Evolutionary conservation across 1,284 basidiomycete genomes (phyloP).

Genomic region (Ganoderma sinense): DNA sequence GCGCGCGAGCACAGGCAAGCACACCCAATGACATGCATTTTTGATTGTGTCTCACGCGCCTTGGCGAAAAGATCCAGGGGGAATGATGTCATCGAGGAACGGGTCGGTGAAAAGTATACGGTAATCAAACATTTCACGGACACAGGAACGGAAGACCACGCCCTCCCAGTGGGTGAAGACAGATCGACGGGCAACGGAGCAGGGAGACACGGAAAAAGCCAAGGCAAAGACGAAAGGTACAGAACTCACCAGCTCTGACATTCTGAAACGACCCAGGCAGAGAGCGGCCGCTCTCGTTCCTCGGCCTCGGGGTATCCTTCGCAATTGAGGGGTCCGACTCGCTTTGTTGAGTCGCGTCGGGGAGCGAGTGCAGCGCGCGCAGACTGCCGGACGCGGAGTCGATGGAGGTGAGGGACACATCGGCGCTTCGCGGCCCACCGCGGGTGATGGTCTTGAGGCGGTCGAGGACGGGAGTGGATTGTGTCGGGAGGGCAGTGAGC

Average conservation of each 20-base stretch:
- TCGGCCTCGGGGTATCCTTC: constrained; percentile 43
- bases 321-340: constrained; percentile 42
- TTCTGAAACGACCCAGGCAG: constrained; percentile 41
- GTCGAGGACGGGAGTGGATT: constrained; percentile 39
- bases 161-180: not conserved
- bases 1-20: not conserved
- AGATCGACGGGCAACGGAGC: not conserved
- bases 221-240: not conserved
- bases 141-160: not conserved
- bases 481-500: constrained; percentile 46
- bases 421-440: constrained; percentile 36
- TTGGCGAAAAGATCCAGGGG: not conserved
- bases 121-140: not conserved
- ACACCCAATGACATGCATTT: not conserved
- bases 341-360: constrained; percentile 28
- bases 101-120: not conserved
- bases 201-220: not conserved
- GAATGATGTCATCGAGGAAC: not conserved
- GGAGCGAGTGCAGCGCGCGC: constrained; percentile 28
- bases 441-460: constrained; percentile 35
- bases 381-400: constrained; percentile 34
- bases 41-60: not conserved
- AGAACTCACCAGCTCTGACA: constrained; percentile 39
- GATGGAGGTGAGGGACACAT: constrained; percentile 36
- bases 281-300: constrained; percentile 50